Percentiles rank a stretch among this genome's conserved stretches.
Conservation (phyloP, 176 grass and related monocot species). For the Rhynchospora pubera region DNA sequence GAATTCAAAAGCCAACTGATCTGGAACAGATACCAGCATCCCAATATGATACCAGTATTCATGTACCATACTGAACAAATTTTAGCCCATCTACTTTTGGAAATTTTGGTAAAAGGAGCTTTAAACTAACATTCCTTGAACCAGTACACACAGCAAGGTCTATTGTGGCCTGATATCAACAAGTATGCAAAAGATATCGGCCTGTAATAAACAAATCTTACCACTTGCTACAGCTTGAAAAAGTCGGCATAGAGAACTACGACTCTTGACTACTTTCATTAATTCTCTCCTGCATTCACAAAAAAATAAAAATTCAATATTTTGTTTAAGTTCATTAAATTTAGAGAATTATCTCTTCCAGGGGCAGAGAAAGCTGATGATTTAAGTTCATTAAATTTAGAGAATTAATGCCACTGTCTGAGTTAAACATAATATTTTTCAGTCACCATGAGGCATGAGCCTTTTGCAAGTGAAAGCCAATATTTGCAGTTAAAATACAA, state of each 20-base stretch:
- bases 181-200: not conserved
- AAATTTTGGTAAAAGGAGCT: not conserved
- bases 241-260: constrained; percentile 1
- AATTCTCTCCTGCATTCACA: constrained; percentile 23
- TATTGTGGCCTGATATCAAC: not conserved
- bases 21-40: not conserved
- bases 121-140: not conserved
- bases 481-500: no score
- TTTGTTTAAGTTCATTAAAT: not conserved
- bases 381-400: no score
- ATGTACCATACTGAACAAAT: not conserved
- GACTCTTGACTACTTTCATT: constrained; percentile 7
- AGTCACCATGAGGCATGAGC: not conserved
- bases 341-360: not conserved
- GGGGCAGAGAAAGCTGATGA: not conserved
- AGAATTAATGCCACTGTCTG: not conserved
- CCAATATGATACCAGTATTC: not conserved
- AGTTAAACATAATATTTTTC: not conserved
- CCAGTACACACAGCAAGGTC: not conserved
- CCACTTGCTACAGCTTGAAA: constrained; percentile 9
- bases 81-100: not conserved
- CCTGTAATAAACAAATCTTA: constrained; percentile 3
- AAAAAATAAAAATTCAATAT: not conserved
- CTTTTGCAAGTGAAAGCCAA: no score
- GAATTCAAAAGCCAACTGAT: not conserved